Percentiles rank a stretch among this genome's conserved stretches.
Evolutionary conservation across 2,329 filamentous ascomycete species (phyloP).

Genomic region (Aspergillus phoenicis): DNA sequence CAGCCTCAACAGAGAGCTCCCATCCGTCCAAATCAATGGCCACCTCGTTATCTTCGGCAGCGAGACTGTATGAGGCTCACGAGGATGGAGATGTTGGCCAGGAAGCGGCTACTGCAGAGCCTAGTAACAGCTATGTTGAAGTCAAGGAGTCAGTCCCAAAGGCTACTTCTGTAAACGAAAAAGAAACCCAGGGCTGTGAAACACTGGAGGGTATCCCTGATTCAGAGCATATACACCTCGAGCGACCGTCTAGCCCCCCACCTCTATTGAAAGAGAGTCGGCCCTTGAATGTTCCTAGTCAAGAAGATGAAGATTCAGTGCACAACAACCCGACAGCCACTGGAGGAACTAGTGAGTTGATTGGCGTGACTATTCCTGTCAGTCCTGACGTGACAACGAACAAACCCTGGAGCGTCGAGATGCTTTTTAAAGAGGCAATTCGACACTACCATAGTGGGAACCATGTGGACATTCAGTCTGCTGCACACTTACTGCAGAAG

Average conservation of each 20-base stretch:
- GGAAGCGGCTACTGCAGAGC: slow-evolving; percentile 16
- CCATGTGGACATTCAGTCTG: slow-evolving; percentile 43
- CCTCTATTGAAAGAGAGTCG: slow-evolving; percentile 40
- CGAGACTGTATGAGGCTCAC: slow-evolving; percentile 27
- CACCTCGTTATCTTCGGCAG: slow-evolving; percentile 50
- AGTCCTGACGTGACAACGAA: slow-evolving; percentile 30
- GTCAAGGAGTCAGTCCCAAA: slow-evolving; percentile 16
- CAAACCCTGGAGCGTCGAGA: slow-evolving; percentile 45
- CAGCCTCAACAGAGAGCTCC: slow-evolving; percentile 62
- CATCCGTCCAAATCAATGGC: slow-evolving; percentile 55
- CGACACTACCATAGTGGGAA: slow-evolving; percentile 43
- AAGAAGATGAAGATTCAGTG: slow-evolving; percentile 10
- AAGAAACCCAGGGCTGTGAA: slow-evolving; percentile 26
- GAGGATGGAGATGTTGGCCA: slow-evolving; percentile 27
- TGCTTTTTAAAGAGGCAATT: slow-evolving; percentile 43
- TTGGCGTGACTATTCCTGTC: slow-evolving; percentile 35
- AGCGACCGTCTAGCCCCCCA: slow-evolving; percentile 46
- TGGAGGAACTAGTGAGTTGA: slow-evolving; percentile 25
- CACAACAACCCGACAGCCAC: slow-evolving; percentile 9
- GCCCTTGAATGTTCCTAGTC: slow-evolving; percentile 24
- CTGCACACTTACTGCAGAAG: slow-evolving; percentile 46
- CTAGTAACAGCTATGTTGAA: slow-evolving; percentile 5
- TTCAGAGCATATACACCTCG: slow-evolving; percentile 41
- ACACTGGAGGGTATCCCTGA: slow-evolving; percentile 29
- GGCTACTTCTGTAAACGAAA: slow-evolving; percentile 18